Percentiles rank a stretch among this genome's conserved stretches.
These are phyloP conservation scores for Neocucurbitaria cava DNA, from an alignment of 2,329 filamentous ascomycete genomes.

Conservation along the genomic window DNA sequence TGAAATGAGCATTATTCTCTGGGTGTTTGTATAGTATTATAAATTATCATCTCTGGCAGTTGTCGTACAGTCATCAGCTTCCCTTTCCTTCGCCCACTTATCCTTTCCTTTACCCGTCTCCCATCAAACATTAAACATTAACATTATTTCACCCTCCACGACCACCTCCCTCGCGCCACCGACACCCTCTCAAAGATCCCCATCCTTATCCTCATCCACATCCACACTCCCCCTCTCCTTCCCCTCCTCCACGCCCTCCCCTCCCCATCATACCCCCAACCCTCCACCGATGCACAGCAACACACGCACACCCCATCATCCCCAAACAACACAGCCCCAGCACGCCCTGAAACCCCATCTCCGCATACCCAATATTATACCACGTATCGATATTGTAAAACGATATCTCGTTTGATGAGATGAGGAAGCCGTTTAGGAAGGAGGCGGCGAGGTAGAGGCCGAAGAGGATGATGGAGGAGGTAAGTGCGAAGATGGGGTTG, in stretches of 20 bases:
- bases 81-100: too few species aligned
- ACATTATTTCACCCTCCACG: neutral
- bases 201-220: neutral
- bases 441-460: slow-evolving; percentile 1
- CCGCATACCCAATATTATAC: slow-evolving; percentile 2
- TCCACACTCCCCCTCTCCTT: neutral
- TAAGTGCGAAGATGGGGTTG: slow-evolving; percentile 12
- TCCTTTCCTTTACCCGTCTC: neutral
- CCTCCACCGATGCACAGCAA: slow-evolving; percentile 12
- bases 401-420: neutral
- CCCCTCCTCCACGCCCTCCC: neutral
- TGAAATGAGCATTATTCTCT: neutral
- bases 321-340: slow-evolving; percentile 2
- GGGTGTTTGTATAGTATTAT: neutral
- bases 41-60: too few species aligned
- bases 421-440: slow-evolving; percentile 4
- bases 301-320: slow-evolving; percentile 3
- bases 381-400: slow-evolving; percentile 2
- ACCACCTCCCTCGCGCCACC: too few species aligned
- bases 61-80: too few species aligned
- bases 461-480: slow-evolving; percentile 3
- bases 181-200: too few species aligned
- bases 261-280: neutral
- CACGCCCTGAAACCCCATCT: slow-evolving; percentile 4
- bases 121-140: neutral